Evolutionary conservation across 2,329 filamentous ascomycete genomes (phyloP), one percentile per base, ranked within the genome.

Genomic region (Beauveria sp.): DNA sequence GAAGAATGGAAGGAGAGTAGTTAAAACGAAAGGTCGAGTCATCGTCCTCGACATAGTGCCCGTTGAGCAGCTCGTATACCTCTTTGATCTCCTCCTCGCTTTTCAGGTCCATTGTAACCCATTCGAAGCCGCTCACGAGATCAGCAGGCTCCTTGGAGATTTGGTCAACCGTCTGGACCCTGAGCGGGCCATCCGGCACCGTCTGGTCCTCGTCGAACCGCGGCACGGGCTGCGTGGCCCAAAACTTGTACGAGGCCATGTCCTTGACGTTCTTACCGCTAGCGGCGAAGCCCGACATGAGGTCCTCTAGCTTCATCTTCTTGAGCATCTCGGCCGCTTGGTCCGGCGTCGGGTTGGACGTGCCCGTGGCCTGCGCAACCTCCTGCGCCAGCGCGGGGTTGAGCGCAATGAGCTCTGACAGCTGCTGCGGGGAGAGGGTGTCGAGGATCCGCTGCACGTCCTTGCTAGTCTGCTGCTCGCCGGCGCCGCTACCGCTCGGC

Each of bases 21-120:
- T 95, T 93, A 81, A 99, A 98, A 59, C 95, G 87, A 79, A 99
- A 98, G 83, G 96, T 96, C 64, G 93, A 92, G 73, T 96, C 93
- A 68, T 92, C 89, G 73, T 99, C 95, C 77, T 99, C 95, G 63
- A 99, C 95, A 67, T 98, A 99, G 77, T 99, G 95, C 60, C 91
- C 89, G 66, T 90, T 91, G 62, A 99, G 81, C 67, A 99, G 79
- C 67, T 96, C 90, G 75, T 93, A 96, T 7, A 99, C 87, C 77
- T 99, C 95, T 69, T 91, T 86, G 65, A 97, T 82, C 79, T 90
- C 88, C 42, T 81, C 83, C 53, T 91, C 86, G 67, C 92, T 84
- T 24, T 84, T 86, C 67, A 99, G 78, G 72, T 99, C 91, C 75
- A 99, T 85, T 16, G 90, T 91, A 52, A 91, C 89, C 95, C 95